Evolutionary conservation across 2,329 filamentous ascomycete species (phyloP), one percentile per base, ranked within the genome.

Genomic region (Pseudocercospora macadamiae): DNA sequence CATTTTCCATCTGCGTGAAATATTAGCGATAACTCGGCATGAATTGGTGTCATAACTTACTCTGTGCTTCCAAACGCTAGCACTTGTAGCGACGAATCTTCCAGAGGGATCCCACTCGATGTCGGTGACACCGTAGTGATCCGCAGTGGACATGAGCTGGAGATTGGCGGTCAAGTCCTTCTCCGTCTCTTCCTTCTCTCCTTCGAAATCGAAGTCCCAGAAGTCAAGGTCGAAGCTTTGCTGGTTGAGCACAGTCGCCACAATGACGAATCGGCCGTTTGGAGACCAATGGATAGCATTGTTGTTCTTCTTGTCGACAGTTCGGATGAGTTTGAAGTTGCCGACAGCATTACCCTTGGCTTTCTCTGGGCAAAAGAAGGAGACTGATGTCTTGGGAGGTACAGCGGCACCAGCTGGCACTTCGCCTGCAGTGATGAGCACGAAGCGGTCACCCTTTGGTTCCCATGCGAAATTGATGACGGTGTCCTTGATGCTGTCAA

Each of bases 401-500:
- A 96, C 92, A 10, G 90, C 92, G 9, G 90, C 88, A 42, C 88
- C 86, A 36, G 87, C 86, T 37, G 87, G 82, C 2, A 90, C 86
- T 79, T 99, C 95, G 9, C 91, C 89, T 16, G 91, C 95, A 32
- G 93, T 97, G 79, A 99, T 99, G 73, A 97, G 88, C 66, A 97
- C 92, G 75, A 99, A 99, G 36, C 95, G 89, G 76, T 96, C 93
- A 63, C 95, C 95, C 81, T 97, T 97, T 64, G 95, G 95, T 74
- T 99, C 95, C 95, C 95, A 99, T 8, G 95, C 92, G 74, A 99
- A 99, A 82, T 99, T 99, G 80, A 99, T 96, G 68, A 99, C 95
- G 1, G 93, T 96, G 72, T 97, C 95, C 80, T 97, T 97, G 79
- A 99, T 90, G 54, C 89, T 92, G 77, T 99, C 95, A 52, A 99